A percentile compares a stretch with the other conserved stretches of the same genome.
phyloP scores from a whole-genome alignment of 441 rosid species.

The Populus hybrid region DNA sequence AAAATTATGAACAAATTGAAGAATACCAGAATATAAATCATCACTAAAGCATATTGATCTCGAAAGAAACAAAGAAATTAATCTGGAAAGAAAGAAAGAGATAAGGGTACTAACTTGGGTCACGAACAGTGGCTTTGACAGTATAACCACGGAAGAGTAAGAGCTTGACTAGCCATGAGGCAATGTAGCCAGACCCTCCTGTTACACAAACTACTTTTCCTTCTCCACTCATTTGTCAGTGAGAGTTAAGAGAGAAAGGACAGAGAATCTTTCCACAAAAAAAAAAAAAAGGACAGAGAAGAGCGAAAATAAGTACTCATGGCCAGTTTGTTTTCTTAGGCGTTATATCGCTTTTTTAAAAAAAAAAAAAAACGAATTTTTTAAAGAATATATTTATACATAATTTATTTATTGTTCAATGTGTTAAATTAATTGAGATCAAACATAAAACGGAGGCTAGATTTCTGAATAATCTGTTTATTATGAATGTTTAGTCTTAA shows the following conservation, averaged over 20 bases:
- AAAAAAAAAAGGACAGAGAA: too few species aligned
- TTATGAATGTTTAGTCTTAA: too few species aligned
- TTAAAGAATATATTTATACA: too few species aligned
- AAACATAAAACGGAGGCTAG: too few species aligned
- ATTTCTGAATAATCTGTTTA: too few species aligned
- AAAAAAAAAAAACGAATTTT: too few species aligned
- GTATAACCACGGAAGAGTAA: constrained; percentile 51
- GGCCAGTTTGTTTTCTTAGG: too few species aligned
- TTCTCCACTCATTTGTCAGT: constrained; percentile 21
- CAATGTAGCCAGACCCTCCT: constrained; percentile 55
- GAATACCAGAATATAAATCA: not conserved
- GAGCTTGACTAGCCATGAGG: constrained; percentile 53
- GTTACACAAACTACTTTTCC: constrained; percentile 49
- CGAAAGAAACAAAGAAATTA: not conserved
- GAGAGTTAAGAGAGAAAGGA: not conserved
- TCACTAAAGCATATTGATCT: not conserved
- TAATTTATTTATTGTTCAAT: too few species aligned
- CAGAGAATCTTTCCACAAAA: too few species aligned
- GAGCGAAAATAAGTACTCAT: too few species aligned
- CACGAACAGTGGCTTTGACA: constrained; percentile 40
- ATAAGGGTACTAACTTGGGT: constrained; percentile 20
- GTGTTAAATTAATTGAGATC: too few species aligned
- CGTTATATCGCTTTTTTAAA: too few species aligned
- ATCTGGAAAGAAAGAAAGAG: not conserved
- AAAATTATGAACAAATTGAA: not conserved